Evolutionary conservation across 805 yeast species (phyloP), one percentile per base, ranked within the genome.

Genomic region (Lipomyces chichibuensis): DNA sequence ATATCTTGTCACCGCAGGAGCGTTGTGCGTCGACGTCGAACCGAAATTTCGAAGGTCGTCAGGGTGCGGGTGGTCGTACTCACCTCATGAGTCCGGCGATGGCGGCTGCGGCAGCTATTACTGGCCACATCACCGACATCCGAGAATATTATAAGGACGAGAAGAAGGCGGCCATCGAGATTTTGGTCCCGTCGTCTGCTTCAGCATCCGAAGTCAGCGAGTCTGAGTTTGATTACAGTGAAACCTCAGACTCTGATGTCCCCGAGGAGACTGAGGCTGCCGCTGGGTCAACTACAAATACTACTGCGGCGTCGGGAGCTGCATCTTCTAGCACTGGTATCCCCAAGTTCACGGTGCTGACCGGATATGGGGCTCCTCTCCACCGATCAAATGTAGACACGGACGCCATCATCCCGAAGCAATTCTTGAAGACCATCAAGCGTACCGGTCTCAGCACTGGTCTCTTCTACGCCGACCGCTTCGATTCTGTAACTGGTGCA

Each of bases 11-110:
- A 69, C 99, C 99, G 53, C 87, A 90, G 76, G 99, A 95, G 81
- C 88, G 99, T 82, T 95, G 99, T 83, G 99, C 99, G 8, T 93
- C 98, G 14, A 95, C 99, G 23, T 94, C 98, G 27, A 95, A 95
- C 85, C 90, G 99, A 85, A 95, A 95, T 83, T 95, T 95, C 77
- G 98, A 94, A 80, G 99, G 99, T 75, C 93, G 99, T 81, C 99
- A 95, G 84, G 99, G 99, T 82, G 97, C 97, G 62, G 82, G 81
- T 68, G 92, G 97, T 20, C 87, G 99, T 82, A 95, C 99, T 23
- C 99, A 95, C 78, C 85, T 95, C 77, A 92, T 94, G 97, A 91
- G 97, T 14, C 99, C 99, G 52, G 97, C 97, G 27, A 95, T 95
- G 99, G 99, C 99, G 59, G 99, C 99, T 39, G 98, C 98, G 25